phyloP scores from a whole-genome alignment of 129 eudicot species.

The Smallanthus sonchifolius region DNA sequence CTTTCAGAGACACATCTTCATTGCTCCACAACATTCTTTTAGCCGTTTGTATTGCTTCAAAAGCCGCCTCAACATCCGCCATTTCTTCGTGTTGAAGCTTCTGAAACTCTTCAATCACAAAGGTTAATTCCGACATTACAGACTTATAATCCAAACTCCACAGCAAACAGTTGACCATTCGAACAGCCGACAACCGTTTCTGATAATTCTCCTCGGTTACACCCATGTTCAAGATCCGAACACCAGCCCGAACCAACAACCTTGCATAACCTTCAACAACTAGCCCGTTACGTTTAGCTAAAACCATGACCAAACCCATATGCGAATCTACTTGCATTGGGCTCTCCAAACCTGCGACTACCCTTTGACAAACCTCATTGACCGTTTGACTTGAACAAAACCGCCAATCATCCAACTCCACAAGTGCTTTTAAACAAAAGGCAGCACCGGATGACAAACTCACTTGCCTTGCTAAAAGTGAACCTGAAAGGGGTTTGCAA shows the following conservation, averaged over 20 bases:
- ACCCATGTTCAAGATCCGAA: not conserved
- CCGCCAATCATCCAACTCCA: not conserved
- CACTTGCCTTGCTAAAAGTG: not conserved
- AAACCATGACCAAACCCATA: not conserved
- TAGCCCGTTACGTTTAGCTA: not conserved
- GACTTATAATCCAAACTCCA: not conserved
- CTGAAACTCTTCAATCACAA: conserved; percentile 2
- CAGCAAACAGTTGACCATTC: not conserved
- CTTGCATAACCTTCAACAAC: conserved; percentile 8
- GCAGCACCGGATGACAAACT: not conserved
- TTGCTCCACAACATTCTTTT: not conserved
- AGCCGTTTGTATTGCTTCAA: not conserved
- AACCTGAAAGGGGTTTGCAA: not conserved
- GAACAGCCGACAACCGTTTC: conserved; percentile 4
- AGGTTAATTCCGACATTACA: not conserved
- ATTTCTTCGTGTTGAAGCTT: not conserved
- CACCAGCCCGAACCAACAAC: not conserved
- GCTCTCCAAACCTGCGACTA: not conserved
- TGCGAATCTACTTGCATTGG: not conserved
- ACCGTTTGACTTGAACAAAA: not conserved
- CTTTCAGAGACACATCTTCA: not conserved
- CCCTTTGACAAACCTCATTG: conserved; percentile 2
- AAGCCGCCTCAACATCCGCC: not conserved
- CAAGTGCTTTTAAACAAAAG: not conserved
- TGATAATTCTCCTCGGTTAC: not conserved